Evolutionary conservation across 257 asterid species (phyloP), one percentile per base, ranked within the genome.

Genomic region (Euphrasia confusa): DNA sequence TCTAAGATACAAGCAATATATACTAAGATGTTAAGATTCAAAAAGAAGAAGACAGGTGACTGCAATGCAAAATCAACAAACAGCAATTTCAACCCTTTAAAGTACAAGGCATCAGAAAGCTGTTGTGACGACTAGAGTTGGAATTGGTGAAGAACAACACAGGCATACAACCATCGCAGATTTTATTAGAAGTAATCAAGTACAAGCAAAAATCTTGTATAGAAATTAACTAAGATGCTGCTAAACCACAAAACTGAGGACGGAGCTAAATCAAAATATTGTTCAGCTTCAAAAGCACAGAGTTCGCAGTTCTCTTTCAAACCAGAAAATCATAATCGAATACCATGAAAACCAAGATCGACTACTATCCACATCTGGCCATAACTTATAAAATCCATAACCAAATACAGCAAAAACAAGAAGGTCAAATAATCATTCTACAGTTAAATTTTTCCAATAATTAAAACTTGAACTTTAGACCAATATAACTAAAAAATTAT

Each of bases 401-500:
- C 52, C 53, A 52, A 52, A 6, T 7, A 37, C n/a, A 15, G 14
- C 18, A 2, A 17, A 27, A 53, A 21, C 59, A 45, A 5, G 50
- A 50, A 26, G 35, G 14, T n/a, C 28, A 42, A n/a, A 66, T n/a
- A 42, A 35, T 12, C 4, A 58, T 7, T 45, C 33, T 13, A 57
- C 4, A 66, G 9, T 11, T 21, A 9, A 42, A 17, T 1, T 70
- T 60, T 56, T 50, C 15, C 8, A 10, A 50, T 30, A 42, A 45
- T 7, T 33, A 48, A 63, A 57, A 64, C 67, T 60, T 33, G 42
- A 66, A 9, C 59, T 50, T 50, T 8, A 52, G 9, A n/a, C 32
- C 63, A 24, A 24, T 28, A 11, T 33, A 35, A 49, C 52, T n/a
- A 53, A 52, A n/a, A 58, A 30, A 8, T 30, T 2, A n/a, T 45